A percentile compares a stretch with the other conserved stretches of the same genome.
Evolutionary conservation across 2,329 filamentous ascomycete genomes (phyloP).

Genomic region (Cordyceps javanica): DNA sequence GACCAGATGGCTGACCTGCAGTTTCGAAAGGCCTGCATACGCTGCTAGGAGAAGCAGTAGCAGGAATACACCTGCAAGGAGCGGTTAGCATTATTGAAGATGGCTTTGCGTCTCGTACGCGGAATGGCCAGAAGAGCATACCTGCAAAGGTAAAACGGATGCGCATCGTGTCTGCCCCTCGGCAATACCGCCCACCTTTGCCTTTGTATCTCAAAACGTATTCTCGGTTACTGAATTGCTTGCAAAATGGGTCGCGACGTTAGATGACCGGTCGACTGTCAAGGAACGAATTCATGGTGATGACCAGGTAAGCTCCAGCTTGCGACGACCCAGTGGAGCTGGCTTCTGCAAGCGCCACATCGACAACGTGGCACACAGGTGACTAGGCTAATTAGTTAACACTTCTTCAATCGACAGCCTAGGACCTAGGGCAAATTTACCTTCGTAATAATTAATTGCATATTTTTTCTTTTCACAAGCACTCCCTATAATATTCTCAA

Average conservation of each 20-base stretch:
- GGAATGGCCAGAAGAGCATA: constrained; percentile 35
- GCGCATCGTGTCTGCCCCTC: constrained; percentile 51
- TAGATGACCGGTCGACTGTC: neutral
- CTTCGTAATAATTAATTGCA: no score
- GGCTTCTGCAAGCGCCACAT: constrained; percentile 1
- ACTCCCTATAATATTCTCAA: no score
- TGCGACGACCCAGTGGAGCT: neutral
- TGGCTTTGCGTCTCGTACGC: no score
- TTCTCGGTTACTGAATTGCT: constrained; percentile 3
- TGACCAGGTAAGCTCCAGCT: neutral
- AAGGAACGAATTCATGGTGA: neutral
- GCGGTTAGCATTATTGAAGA: constrained; percentile 14
- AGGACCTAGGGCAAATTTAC: no score
- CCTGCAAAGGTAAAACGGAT: constrained; percentile 86
- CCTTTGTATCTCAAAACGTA: neutral
- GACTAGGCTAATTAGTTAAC: neutral
- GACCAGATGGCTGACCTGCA: constrained; percentile 51
- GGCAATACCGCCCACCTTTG: neutral
- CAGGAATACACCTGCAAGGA: constrained; percentile 57
- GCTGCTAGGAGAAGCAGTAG: constrained; percentile 67
- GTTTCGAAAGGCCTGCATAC: constrained; percentile 69
- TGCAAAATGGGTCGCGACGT: neutral
- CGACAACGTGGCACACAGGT: neutral
- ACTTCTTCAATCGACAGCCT: no score
- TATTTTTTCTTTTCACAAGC: no score